phyloP scores from a whole-genome alignment of 2,329 filamentous ascomycete species.

The Cladosporium sp. region DNA sequence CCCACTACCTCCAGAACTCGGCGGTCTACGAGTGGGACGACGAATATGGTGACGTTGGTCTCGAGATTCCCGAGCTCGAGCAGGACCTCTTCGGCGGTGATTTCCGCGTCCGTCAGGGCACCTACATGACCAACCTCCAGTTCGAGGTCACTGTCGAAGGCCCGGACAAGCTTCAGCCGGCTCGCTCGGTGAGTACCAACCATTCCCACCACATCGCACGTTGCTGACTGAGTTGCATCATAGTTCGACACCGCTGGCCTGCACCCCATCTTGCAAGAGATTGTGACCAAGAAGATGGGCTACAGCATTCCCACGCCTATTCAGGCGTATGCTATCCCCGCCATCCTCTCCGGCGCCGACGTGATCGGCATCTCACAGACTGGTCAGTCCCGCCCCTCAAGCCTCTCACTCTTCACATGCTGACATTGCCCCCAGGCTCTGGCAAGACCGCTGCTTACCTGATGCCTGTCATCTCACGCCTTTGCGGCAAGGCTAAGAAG shows the following conservation, averaged over 20 bases:
- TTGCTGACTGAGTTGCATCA: conserved; percentile 31
- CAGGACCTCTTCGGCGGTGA: conserved; percentile 67
- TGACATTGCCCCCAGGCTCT: conserved; percentile 62
- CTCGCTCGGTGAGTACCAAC: conserved; percentile 49
- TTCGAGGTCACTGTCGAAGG: conserved; percentile 55
- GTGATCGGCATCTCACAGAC: conserved; percentile 90
- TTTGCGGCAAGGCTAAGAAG: conserved; percentile 96
- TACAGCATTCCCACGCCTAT: conserved; percentile 80
- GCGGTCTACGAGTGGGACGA: conserved; percentile 79
- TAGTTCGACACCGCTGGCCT: conserved; percentile 76
- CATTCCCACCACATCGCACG: conserved; percentile 4
- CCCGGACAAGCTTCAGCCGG: conserved; percentile 47
- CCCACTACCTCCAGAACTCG: conserved; percentile 57
- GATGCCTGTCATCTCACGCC: conserved; percentile 80
- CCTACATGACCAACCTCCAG: conserved; percentile 61
- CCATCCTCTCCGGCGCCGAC: conserved; percentile 74
- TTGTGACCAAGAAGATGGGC: conserved; percentile 65
- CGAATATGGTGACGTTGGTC: conserved; percentile 82
- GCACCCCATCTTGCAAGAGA: conserved; percentile 79
- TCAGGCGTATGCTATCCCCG: conserved; percentile 80
- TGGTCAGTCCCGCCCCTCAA: conserved; percentile 57
- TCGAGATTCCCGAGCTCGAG: conserved; percentile 69
- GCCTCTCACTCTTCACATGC: background rate
- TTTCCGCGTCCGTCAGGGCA: conserved; percentile 57
- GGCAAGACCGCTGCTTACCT: conserved; percentile 95